Evolutionary conservation across 148 eudicot species (phyloP), one percentile per base, ranked within the genome.

Genomic region (Camellia japonica): DNA sequence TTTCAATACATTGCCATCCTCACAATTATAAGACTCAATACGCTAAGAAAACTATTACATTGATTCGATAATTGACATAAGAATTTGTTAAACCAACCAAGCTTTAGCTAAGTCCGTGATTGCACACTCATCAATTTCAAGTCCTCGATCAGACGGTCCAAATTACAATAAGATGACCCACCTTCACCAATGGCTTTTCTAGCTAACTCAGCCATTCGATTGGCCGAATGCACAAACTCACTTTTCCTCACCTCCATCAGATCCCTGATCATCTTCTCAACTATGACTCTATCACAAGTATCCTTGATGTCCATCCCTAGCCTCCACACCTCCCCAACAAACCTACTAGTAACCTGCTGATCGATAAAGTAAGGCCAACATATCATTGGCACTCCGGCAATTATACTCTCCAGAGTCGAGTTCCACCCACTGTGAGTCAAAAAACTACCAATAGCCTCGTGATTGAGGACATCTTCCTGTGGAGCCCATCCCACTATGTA

Each of bases 351-450:
- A 19, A 87, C 55, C 42, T 79, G 86, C 13, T 89, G 91, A 65
- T 89, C 89, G 49, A 75, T 81, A 77, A 83, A 83, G 80, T 71
- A 76, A 30, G 91, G 91, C 88, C 85, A 86, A 65, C 89, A 87
- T 0, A 84, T 65, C 91, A 89, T 89, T 2, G 86, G 89, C 66
- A 86, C 88, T 30, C 91, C 89, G 4, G 78, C 89, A 9, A 30
- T 70, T 42, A 89, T 87, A 56, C 89, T 85, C 81, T 89, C 89
- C 15, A 88, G n/a, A 0, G 86, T 88, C 4, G 90, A 88, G 74
- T 88, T 88, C 90, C 90, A 88, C n/a, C 90, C 90, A 52, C 89
- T 82, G 68, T 88, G 90, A 4, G 90, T 86, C 65, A 88, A 80
- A 70, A 88, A 88, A 3, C 83, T 86, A 0, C 87, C 89, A 0